These are phyloP conservation scores for Fusarium tjaetaba DNA, from an alignment of 2,329 filamentous ascomycete genomes.

Conservation along the genomic window DNA sequence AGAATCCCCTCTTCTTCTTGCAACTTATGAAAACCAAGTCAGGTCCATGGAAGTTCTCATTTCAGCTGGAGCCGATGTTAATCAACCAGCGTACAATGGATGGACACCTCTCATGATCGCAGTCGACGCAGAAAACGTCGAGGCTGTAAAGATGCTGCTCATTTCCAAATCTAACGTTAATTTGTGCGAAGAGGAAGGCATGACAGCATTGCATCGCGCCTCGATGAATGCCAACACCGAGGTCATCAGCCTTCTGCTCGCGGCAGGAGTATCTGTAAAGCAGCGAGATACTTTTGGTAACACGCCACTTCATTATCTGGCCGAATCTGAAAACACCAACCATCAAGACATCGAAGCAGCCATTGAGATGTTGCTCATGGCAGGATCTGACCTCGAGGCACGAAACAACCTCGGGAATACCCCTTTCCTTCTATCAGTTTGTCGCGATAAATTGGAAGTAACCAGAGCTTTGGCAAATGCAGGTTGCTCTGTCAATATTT, in stretches of 20 bases:
- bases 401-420: fast-evolving
- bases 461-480: not conserved
- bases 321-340: fast-evolving
- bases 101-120: not conserved
- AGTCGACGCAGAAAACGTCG: fast-evolving
- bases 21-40: fast-evolving
- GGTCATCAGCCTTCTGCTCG: not conserved
- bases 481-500: not conserved
- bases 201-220: not conserved
- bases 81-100: not conserved
- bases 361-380: not conserved
- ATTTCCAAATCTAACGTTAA: not conserved
- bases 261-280: conserved; percentile 5
- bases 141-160: conserved; percentile 1
- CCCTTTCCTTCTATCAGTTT: fast-evolving
- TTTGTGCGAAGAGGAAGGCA: fast-evolving
- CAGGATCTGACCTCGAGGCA: not conserved
- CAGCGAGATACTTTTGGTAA: fast-evolving
- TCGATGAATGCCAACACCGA: fast-evolving
- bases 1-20: not conserved
- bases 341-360: not conserved
- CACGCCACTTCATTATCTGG: not conserved
- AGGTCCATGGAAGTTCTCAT: not conserved
- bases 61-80: conserved; percentile 11
- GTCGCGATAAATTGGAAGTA: fast-evolving